Percentiles rank a stretch among this genome's conserved stretches.
Conservation (phyloP, 2,329 filamentous ascomycete species). For the Talaromyces sp. region DNA sequence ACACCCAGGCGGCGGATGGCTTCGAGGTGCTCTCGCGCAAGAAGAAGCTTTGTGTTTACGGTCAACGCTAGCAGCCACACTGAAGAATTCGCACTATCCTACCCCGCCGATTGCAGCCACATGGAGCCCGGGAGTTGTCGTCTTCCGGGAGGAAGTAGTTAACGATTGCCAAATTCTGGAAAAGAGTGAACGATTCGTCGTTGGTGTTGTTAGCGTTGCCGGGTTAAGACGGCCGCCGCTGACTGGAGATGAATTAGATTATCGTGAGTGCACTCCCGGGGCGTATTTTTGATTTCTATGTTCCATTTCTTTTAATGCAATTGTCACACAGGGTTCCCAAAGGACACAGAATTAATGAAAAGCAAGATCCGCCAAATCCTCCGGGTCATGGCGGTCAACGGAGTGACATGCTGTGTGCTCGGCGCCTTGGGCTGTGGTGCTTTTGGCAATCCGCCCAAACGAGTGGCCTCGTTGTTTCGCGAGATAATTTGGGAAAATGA, state of each 20-base stretch:
- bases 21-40: constrained; percentile 54
- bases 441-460: background rate
- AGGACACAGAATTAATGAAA: background rate
- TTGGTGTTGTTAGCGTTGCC: constrained; percentile 6
- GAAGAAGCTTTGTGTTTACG: constrained; percentile 60
- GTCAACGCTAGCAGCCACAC: constrained; percentile 27
- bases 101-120: constrained; percentile 42
- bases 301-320: background rate
- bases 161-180: background rate
- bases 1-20: constrained; percentile 55
- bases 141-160: background rate
- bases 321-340: background rate
- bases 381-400: background rate
- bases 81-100: constrained; percentile 41
- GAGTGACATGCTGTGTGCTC: background rate
- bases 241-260: background rate
- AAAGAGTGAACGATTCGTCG: background rate
- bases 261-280: background rate
- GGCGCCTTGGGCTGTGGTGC: constrained; percentile 1
- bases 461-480: background rate
- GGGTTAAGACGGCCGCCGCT: background rate
- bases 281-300: background rate
- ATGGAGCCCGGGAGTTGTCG: constrained; percentile 48
- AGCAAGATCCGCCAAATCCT: background rate
- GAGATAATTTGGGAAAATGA: background rate